Conservation (phyloP, 2,329 filamentous ascomycete genomes). For the Alternaria brassicicola region DNA sequence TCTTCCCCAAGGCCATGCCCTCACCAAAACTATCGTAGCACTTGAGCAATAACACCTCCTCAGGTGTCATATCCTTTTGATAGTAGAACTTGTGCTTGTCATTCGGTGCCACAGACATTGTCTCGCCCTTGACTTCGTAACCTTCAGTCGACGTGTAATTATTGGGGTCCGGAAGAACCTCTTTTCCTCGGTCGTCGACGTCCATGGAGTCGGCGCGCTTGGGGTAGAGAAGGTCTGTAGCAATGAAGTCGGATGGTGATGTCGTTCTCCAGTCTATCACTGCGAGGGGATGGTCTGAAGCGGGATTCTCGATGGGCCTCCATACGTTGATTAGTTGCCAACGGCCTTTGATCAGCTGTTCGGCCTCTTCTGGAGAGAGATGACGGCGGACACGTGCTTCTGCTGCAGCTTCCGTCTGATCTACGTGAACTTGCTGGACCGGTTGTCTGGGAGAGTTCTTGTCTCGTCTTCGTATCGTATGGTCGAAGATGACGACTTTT, state of each 20-base stretch:
- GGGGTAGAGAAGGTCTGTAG: constrained; percentile 68
- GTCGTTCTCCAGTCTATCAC: constrained; percentile 70
- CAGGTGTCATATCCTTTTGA: constrained; percentile 68
- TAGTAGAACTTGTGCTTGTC: constrained; percentile 68
- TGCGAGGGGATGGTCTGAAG: constrained; percentile 71
- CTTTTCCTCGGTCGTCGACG: constrained; percentile 64
- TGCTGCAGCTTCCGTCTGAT: constrained; percentile 70
- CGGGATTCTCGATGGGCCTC: constrained; percentile 68
- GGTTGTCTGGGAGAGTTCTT: constrained; percentile 66
- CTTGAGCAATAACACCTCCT: constrained; percentile 61
- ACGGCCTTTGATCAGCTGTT: constrained; percentile 62
- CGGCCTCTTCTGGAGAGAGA: constrained; percentile 60
- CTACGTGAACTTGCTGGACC: constrained; percentile 73
- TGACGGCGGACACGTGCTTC: constrained; percentile 67
- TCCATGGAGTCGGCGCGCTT: constrained; percentile 43
- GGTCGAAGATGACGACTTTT: constrained; percentile 73
- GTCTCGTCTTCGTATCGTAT: constrained; percentile 67
- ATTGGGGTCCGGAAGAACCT: constrained; percentile 58
- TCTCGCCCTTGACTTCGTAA: constrained; percentile 69
- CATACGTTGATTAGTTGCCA: constrained; percentile 75
- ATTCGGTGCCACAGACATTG: constrained; percentile 63
- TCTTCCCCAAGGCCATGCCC: constrained; percentile 48
- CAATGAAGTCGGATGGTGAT: constrained; percentile 62
- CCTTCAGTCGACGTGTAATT: constrained; percentile 60
- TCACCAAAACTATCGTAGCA: constrained; percentile 56